Base-by-base conservation (phyloP, 495 filamentous ascomycete genomes). In the Achaetomiella virescens region DNA sequence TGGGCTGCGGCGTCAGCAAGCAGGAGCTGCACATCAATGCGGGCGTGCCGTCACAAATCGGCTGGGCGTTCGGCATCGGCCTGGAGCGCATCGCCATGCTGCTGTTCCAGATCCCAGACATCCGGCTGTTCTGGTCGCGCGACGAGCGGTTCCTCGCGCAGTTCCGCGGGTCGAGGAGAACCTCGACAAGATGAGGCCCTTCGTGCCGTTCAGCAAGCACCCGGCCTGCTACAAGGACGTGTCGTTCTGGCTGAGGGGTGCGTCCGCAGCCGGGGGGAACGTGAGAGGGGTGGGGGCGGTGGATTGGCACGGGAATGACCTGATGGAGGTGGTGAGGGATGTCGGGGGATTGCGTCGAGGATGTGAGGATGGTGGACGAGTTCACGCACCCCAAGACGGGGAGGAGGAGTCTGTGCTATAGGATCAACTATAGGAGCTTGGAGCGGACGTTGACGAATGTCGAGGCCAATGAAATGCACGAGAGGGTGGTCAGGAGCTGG, bases 61-160 rank as follows among this genome's bases (percentile, higher is more conserved):
- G 95, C 11, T 98, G 93, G 95, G 95, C 93, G 8, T 98, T 97
- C 65, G 95, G 93, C 22, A 75, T 97, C 14, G 93, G 93, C 10
- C 78, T 97, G 21, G 93, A 98, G 66, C 81, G 93, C 50, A 87
- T 98, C 50, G 91, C 93, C 42, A 98, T 98, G 95, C 78, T 98
- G 25, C 79, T 98, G 6, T 98, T 96, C 72, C 84, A 86, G 43
- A 95, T 98, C 46, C 89, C 92, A 0, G 93, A 98, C 62, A 98
- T 98, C 59, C 84, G 93, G n/a, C 83, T 97, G 9, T 97, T 98
- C 74, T 98, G 93, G 95, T 93, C 88, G 10, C 71, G 75, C 46
- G 93, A 98, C 63, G 58, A 75, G 59, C 81, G 93, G 10, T 98
- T 97, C 70, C 70, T 95, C 27, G 70, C 68, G 6, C 93, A 98